Base-by-base conservation (phyloP, 164 flowering plant genomes). In the Stephania yunnanensis region DNA sequence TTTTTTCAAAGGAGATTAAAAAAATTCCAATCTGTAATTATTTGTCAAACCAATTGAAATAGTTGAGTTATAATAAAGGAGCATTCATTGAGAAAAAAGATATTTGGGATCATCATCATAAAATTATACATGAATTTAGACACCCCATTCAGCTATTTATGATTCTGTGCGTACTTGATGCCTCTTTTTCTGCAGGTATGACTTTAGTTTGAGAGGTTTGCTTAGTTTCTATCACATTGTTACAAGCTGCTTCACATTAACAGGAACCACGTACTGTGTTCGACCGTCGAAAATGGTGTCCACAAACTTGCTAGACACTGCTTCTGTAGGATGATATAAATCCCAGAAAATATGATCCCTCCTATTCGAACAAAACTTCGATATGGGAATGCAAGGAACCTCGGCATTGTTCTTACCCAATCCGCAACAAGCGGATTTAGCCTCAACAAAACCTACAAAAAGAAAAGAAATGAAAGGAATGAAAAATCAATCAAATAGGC, bases 401-500 rank as follows among this genome's bases (percentile, higher is more conserved):
- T 78, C 61, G 0, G 93, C 97, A 3, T 81, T 88, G 3, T 89
- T 80, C 22, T 73, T 71, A 11, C 95, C 98, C 5, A 85, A 68
- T 31, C 98, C 98, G 80, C 98, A 94, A 78, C 98, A 92, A 3
- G 97, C 97, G 19, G 92, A 82, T 79, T 87, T 89, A 19, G 87
- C 88, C 79, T 89, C 92, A 4, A 69, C 80, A 75, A 92, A 94
- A 1, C 92, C 95, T 94, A 89, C 68, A 78, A 58, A 19, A 1
- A 36, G 42, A 36, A 36, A 36, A 36, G 42, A 36, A 36, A 36
- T 1, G 4, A 36, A 36, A 36, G 2, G 4, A 36, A 36, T 4
- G 42, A 36, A 36, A 36, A 36, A 36, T 36, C 42, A 36, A 36
- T 11, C 15, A 71, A 20, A 45, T 20, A 5, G 61, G 20, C 6